Base-by-base conservation (phyloP, 192 early-diverging fungal genomes). In the Geosiphon pyriformis region DNA sequence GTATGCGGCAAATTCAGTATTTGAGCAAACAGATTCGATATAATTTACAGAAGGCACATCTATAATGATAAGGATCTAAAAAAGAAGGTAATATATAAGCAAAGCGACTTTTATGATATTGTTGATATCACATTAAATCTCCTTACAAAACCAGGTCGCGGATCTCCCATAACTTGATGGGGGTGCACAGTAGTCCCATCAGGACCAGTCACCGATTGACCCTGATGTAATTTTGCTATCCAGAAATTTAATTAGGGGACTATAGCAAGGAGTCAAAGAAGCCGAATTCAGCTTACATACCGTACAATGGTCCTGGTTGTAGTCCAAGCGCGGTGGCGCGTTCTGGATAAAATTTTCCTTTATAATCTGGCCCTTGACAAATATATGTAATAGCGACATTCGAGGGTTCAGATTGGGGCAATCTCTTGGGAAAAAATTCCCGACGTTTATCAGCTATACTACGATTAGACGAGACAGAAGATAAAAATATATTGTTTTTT, bases 341-440 rank as follows among this genome's bases (percentile, higher is more conserved):
- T 30, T 81, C 32, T 10, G 83, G 74, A 59, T 90, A 78, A 71
- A 97, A 94, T 67, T 94, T 95, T 25, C 93, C 92, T 0, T 81
- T 84, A 26, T 88, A 80, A 3, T 78, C 78, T 1, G 90, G 88
- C 0, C 90, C 88, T 64, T 85, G 80, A 65, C 86, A 86, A 12
- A 94, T 88, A 59, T 92, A 96, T 60, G 81, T 81, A 33, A 91
- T 70, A 1, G 78, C 82, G 2, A 57, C 71, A 3, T 77, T 68
- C 6, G 76, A 74, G 1, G 85, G 85, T n/a, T 32, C 71, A 0
- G 87, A 81, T 65, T 59, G 67, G 1, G 78, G 81, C 22, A 79
- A 73, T 31, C 71, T 63, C 48, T 51, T 73, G 12, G 51, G 50
- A 23, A 35, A 33, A 2, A 26, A 42, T 23, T 55, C 59, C 64